Evolutionary conservation across 176 grass and related monocot species (phyloP), one percentile per base, ranked within the genome.

Genomic region (Oryza longistaminata): DNA sequence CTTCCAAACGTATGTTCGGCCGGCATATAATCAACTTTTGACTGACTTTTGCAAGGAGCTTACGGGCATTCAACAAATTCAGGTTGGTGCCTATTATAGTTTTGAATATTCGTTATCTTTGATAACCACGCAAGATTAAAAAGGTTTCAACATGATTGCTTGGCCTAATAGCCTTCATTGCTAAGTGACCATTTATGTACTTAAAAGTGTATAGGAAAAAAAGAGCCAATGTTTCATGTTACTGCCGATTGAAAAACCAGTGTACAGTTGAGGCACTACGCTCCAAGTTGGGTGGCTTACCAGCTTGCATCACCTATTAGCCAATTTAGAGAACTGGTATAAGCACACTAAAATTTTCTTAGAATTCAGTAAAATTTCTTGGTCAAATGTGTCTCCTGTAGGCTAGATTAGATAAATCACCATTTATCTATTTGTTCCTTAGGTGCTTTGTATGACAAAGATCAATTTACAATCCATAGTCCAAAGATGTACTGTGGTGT

Each of bases 21-120:
- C 96, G 0, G 74, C 91, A 66, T 92, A 93, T 85, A 83, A 98
- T 92, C 91, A 94, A 82, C 87, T 77, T 68, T 91, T 98, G 64
- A 98, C 93, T 61, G 96, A 98, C 43, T 98, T 95, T 64, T 98
- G 96, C 93, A 98, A 94, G 85, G 93, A 98, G 78, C 93, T 98
- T 68, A 98, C 96, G 65, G 96, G 96, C 31, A 98, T 98, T 73
- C 91, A 96, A 73, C 96, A 98, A 86, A 95, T 98, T 88, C 96
- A 96, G 96, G 96, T 98, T 75, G 14, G 78, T 86, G 84, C 64
- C 52, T 74, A 74, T 68, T 74, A 11, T 37, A 22, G 49, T 83
- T 66, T 49, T 37, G 35, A 83, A 74, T 83, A 25, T 82, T 82
- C 11, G 1, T 1, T 46, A 82, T 61, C 40, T 65, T 49, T 65